These are phyloP conservation scores for Colletotrichum melonis DNA, from an alignment of 2,329 filamentous ascomycete genomes.

Conservation along the genomic window DNA sequence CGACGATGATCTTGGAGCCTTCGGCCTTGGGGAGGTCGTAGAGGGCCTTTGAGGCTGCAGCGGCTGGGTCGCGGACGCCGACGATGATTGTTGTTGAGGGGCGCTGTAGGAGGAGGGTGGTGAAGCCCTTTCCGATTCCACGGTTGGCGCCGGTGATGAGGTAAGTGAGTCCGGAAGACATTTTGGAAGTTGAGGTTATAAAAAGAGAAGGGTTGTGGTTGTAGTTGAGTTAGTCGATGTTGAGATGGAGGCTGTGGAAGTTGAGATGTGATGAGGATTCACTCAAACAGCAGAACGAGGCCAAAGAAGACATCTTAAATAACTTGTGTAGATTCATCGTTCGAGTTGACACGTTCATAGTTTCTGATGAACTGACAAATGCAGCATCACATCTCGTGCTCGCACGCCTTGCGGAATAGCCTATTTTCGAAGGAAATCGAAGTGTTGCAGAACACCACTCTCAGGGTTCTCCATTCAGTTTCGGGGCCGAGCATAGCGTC, in stretches of 20 bases:
- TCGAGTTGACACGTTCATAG: not conserved
- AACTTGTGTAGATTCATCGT: not conserved
- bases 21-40: constrained; percentile 47
- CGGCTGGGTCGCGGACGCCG: constrained; percentile 47
- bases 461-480: not conserved
- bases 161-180: constrained; percentile 45
- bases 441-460: not conserved
- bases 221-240: not conserved
- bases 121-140: constrained; percentile 29
- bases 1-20: constrained; percentile 50
- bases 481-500: not conserved
- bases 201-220: not conserved
- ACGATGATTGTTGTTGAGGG: constrained; percentile 51
- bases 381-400: not conserved
- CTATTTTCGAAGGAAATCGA: not conserved
- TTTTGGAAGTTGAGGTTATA: not conserved
- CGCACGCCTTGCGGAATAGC: not conserved
- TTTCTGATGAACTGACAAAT: not conserved
- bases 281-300: not conserved
- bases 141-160: constrained; percentile 48
- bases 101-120: constrained; percentile 9
- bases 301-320: not conserved
- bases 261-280: not conserved
- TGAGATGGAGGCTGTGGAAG: not conserved
- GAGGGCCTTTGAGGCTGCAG: constrained; percentile 45